Evolutionary conservation across 164 flowering plant genomes (phyloP), one percentile per base, ranked within the genome.

Genomic region (Chimonanthus salicifolius): DNA sequence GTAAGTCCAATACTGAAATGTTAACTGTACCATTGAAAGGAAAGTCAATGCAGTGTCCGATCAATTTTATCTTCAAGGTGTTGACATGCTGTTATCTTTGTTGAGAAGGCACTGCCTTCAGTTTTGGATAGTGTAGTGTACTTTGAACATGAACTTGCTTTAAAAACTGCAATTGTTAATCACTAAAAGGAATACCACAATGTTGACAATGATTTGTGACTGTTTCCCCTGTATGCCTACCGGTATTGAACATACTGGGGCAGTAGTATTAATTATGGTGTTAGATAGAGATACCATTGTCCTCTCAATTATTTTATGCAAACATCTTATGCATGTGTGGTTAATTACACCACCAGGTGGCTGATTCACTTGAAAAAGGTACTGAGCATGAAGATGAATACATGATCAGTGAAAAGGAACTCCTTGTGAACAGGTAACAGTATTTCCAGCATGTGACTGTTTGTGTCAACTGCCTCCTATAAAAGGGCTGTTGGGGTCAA

Each of bases 341-440:
- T 33, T 68, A 60, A 16, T 68, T 45, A 60, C 68, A 16, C 33
- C 58, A 11, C 16, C 58, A 96, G 99, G 98, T 90, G n/a, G 99
- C 99, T 69, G 99, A 96, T 79, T 96, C 99, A 67, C 99, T 96
- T 79, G 99, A 96, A 81, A 96, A 96, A 82, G 99, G 99, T 69
- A 96, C 99, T 60, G 99, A 96, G 81, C 97, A 96, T 79, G 99
- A 96, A 85, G 99, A 96, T 83, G 99, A 96, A 80, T 96, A 96
- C 85, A 96, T 96, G 99, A 96, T 96, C 77, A 96, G 99, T 84
- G 99, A 96, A 87, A 95, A 94, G 78, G 99, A 96, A 84, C 98
- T 93, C 70, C 93, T 94, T 70, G 97, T 92, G 54, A 94, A 94
- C 79, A 80, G 94, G 99, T 92, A 66, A 7, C 15, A 18, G 10